Percentiles rank a stretch among this genome's conserved stretches.
Conservation (phyloP, 441 rosid species). For the Aleurites moluccanus region DNA sequence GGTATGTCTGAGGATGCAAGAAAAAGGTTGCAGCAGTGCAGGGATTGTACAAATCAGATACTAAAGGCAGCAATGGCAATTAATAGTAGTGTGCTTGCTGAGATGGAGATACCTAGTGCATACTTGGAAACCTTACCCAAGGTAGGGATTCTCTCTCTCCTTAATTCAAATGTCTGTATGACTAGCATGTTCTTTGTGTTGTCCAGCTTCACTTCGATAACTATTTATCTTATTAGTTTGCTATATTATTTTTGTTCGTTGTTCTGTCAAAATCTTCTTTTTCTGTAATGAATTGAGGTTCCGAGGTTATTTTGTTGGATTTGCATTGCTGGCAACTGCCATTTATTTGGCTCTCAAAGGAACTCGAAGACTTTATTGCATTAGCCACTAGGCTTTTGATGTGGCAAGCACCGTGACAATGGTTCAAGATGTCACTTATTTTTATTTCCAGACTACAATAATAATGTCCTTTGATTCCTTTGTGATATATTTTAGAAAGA, state of each 20-base stretch:
- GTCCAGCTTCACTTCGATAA: background rate
- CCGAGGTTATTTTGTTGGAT: background rate
- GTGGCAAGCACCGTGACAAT: background rate
- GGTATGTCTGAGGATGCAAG: conserved; percentile 80
- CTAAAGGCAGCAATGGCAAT: conserved; percentile 97
- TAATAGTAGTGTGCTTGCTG: conserved; percentile 80
- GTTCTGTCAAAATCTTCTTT: background rate
- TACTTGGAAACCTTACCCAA: conserved; percentile 88
- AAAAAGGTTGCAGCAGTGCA: conserved; percentile 79
- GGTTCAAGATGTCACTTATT: background rate
- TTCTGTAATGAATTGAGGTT: background rate
- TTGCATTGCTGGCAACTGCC: background rate
- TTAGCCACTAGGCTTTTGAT: background rate
- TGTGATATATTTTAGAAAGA: background rate
- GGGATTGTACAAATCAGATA: conserved; percentile 91
- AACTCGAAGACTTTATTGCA: background rate
- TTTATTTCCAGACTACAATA: background rate
- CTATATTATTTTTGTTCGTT: background rate
- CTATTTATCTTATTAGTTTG: background rate
- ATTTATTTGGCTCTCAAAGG: background rate
- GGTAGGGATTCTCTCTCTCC: conserved; percentile 39
- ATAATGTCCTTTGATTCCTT: background rate
- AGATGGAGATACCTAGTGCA: conserved; percentile 87
- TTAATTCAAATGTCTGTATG: background rate
- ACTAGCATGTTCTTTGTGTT: no score